phyloP scores from a whole-genome alignment of 2,329 filamentous ascomycete species.

The Cadophora gregata region DNA sequence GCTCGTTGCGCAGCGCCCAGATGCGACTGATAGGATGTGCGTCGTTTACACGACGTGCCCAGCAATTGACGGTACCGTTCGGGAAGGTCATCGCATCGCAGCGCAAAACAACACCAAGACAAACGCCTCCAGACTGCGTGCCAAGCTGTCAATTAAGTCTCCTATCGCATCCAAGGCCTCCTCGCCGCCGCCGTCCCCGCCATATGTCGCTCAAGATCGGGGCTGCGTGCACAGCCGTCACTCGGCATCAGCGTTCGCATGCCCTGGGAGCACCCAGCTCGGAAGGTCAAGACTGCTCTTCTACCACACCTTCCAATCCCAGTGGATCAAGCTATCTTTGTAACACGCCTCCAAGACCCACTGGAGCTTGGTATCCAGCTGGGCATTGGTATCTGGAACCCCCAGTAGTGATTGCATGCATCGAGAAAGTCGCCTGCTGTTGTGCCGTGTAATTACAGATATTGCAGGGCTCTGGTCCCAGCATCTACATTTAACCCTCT shows the following conservation, averaged over 20 bases:
- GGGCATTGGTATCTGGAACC: slow-evolving; percentile 13
- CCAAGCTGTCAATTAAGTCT: background rate
- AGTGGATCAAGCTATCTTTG: slow-evolving; percentile 14
- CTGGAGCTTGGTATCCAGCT: slow-evolving; percentile 9
- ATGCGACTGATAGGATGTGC: background rate
- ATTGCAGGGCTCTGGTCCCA: background rate
- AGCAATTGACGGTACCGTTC: background rate
- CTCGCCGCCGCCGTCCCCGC: background rate
- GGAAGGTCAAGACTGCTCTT: slow-evolving; percentile 18
- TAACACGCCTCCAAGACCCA: slow-evolving; percentile 3
- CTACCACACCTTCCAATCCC: slow-evolving; percentile 19
- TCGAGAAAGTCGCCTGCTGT: background rate
- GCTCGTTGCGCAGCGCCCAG: background rate
- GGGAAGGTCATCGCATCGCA: slow-evolving; percentile 13
- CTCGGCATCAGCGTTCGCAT: slow-evolving; percentile 11
- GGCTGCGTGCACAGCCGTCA: slow-evolving; percentile 1
- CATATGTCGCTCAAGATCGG: slow-evolving; percentile 6
- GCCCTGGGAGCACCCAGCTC: slow-evolving; percentile 2
- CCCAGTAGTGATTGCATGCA: slow-evolving; percentile 13
- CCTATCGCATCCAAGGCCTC: slow-evolving; percentile 11
- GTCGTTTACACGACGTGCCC: slow-evolving; percentile 1
- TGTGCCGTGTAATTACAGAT: slow-evolving; percentile 2
- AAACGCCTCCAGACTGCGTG: background rate
- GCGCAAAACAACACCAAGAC: slow-evolving; percentile 17
- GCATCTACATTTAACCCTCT: slow-evolving; percentile 9